These are phyloP conservation scores for Dillenia suffruticosa DNA, from an alignment of 164 flowering plant genomes.

Conservation along the genomic window DNA sequence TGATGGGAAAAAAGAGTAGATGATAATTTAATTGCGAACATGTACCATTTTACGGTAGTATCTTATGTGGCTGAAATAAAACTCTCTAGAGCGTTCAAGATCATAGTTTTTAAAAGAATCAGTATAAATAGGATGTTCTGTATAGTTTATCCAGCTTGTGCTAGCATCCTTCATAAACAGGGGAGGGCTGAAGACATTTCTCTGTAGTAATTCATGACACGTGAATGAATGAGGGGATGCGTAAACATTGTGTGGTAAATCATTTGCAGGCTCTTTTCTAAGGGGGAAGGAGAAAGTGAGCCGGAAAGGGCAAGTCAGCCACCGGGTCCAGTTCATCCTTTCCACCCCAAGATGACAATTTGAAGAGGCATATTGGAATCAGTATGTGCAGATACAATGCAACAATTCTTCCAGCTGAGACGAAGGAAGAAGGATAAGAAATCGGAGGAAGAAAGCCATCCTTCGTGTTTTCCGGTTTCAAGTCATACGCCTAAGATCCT, in stretches of 20 bases:
- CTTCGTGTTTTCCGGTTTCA: conserved; percentile 44
- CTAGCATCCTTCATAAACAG: too few species aligned
- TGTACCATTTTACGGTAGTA: too few species aligned
- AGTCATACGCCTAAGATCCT: conserved; percentile 52
- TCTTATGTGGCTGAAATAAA: too few species aligned
- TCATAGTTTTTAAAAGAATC: too few species aligned
- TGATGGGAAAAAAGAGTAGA: too few species aligned
- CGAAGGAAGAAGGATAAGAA: conserved; percentile 57
- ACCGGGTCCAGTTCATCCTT: conserved; percentile 79
- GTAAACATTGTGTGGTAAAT: background rate
- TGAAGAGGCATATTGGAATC: conserved; percentile 64
- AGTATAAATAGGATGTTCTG: too few species aligned
- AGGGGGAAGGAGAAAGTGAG: conserved; percentile 34
- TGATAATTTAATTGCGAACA: too few species aligned
- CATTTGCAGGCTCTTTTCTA: conserved; percentile 69
- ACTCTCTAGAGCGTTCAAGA: too few species aligned
- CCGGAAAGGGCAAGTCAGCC: conserved; percentile 46
- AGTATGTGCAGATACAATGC: conserved; percentile 86
- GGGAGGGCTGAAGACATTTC: too few species aligned
- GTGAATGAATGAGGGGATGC: too few species aligned
- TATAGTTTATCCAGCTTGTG: too few species aligned
- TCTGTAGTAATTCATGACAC: too few species aligned
- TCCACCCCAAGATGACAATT: conserved; percentile 82
- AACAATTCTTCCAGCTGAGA: conserved; percentile 83
- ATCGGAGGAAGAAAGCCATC: conserved; percentile 35